Evolutionary conservation across 2,329 filamentous ascomycete genomes (phyloP).

Genomic region (Volutella citrinella): DNA sequence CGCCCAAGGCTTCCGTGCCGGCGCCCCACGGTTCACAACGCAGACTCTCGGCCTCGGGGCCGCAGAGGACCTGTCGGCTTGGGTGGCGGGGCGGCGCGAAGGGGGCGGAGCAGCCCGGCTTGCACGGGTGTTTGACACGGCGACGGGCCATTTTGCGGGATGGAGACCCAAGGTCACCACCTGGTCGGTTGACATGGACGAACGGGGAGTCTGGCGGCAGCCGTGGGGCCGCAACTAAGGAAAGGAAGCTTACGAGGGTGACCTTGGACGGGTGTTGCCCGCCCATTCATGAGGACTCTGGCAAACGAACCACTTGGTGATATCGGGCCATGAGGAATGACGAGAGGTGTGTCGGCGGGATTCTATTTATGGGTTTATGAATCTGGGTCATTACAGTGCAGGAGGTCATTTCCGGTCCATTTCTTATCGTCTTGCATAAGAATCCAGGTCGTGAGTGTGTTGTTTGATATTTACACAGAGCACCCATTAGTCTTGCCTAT

Average conservation of each 20-base stretch:
- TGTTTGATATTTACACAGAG: too few relatives aligned
- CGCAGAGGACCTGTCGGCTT: constrained; percentile 4
- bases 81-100: constrained; percentile 1
- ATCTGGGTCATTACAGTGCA: too few relatives aligned
- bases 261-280: too few relatives aligned
- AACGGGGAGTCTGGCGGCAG: background rate
- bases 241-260: constrained; percentile 1
- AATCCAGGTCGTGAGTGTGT: too few relatives aligned
- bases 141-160: constrained; percentile 5
- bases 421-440: too few relatives aligned
- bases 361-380: too few relatives aligned
- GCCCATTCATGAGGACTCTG: too few relatives aligned
- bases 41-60: constrained; percentile 4
- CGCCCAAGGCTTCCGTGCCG: constrained; percentile 9
- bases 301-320: too few relatives aligned
- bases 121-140: constrained; percentile 7
- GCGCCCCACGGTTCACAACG: constrained; percentile 5
- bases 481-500: too few relatives aligned
- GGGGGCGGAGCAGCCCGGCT: constrained; percentile 2
- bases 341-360: too few relatives aligned
- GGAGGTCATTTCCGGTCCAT: too few relatives aligned
- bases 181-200: constrained; percentile 3
- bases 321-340: too few relatives aligned
- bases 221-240: constrained; percentile 1
- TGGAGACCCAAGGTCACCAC: constrained; percentile 10